Evolutionary conservation across 345 rosid species (phyloP), one percentile per base, ranked within the genome.

Genomic region (Angophora floribunda): DNA sequence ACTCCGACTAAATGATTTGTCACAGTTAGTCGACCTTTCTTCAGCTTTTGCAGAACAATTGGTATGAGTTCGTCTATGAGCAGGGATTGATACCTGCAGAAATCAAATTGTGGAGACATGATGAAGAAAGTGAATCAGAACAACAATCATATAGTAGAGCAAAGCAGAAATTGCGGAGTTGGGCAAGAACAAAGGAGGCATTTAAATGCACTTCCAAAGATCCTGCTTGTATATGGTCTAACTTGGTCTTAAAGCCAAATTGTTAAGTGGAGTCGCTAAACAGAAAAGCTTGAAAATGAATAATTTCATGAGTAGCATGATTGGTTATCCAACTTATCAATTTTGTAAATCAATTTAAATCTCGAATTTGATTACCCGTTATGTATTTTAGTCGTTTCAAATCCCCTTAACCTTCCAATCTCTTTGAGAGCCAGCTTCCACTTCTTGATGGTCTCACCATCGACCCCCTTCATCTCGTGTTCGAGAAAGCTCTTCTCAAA

Each of bases 291-390:
- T 55, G 13, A 55, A 22, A 55, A 55, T 7, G 3, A 55, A 55
- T 55, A 55, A 4, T 55, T 2, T 55, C 12, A 9, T 0, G 0
- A 0, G 0, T 4, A 9, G 5, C 61, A 55, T 55, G 61, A 4
- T 9, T 55, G 26, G 61, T 7, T 55, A 21, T 4, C 26, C 0
- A 0, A 11, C 1, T 2, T 24, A 53, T 2, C 59, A 53, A 7
- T 53, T 19, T 53, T 17, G 24, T 16, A 53, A 17, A 7, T 53
- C 26, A 7, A 21, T 55, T 55, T 21, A 7, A 55, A 55, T 0
- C 21, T 55, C 1, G 1, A 55, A 21, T 7, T 0, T 12, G 4
- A 55, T 55, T 57, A 57, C 63, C 63, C 63, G 3, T 57, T 8
- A 7, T 52, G 17, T 52, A 14, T 52, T 15, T 55, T 55, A 0